Evolutionary conservation across 2,329 filamentous ascomycete genomes (phyloP).

Genomic region (Xylaria sp.): DNA sequence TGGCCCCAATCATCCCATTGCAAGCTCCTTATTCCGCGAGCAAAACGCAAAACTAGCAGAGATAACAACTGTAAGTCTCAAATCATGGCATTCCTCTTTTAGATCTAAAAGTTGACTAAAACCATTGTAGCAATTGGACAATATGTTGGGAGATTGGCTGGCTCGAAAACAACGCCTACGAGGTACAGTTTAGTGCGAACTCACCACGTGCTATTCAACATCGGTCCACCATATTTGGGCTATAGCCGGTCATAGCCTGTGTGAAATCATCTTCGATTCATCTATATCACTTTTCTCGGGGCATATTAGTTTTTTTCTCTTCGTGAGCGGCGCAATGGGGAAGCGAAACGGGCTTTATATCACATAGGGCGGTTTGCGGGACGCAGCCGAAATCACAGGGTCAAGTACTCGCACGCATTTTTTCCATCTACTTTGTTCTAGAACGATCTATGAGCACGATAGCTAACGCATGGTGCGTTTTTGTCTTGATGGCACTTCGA

Average conservation of each 20-base stretch:
- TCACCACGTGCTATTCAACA: neutral
- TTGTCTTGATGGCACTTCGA: constrained; percentile 22
- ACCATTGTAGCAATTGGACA: constrained; percentile 76
- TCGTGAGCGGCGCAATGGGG: constrained; percentile 35
- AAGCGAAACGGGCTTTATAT: constrained; percentile 35
- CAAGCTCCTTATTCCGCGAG: constrained; percentile 82
- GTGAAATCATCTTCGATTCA: constrained; percentile 22
- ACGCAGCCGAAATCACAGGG: constrained; percentile 23
- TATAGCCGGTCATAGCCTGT: constrained; percentile 5
- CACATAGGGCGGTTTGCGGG: constrained; percentile 31
- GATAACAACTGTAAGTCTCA: constrained; percentile 75
- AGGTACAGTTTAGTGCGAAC: constrained; percentile 30
- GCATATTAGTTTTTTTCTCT: constrained; percentile 25
- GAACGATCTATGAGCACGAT: constrained; percentile 34
- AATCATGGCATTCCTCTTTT: constrained; percentile 30
- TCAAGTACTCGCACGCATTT: constrained; percentile 26
- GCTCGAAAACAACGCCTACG: constrained; percentile 68
- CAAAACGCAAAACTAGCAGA: constrained; percentile 87
- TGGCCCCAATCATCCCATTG: constrained; percentile 85
- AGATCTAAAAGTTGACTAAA: constrained; percentile 12
- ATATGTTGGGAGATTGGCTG: constrained; percentile 85
- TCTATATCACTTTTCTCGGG: constrained; percentile 23
- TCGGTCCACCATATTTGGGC: constrained; percentile 5
- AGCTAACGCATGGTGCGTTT: constrained; percentile 23
- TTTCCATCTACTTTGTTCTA: constrained; percentile 31